Percentiles rank a stretch among this genome's conserved stretches.
Evolutionary conservation across 2,329 filamentous ascomycete species (phyloP).

Genomic region (Ceratocystis albifundus): DNA sequence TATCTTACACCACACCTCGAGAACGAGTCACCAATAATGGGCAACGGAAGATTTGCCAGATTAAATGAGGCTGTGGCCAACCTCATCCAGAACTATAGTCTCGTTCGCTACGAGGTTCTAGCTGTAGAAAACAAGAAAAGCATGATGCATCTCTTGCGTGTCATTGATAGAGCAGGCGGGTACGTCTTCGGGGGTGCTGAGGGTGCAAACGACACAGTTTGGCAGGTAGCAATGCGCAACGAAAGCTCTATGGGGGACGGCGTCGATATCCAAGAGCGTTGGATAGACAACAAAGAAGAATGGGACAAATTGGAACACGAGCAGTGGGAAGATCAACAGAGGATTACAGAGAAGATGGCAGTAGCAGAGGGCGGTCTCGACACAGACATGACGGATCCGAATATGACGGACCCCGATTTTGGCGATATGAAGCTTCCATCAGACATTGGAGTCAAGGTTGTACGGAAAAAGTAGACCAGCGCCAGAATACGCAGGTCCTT

Average conservation of each 20-base stretch:
- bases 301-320: slow-evolving; percentile 70
- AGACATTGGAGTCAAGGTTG: slow-evolving; percentile 59
- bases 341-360: slow-evolving; percentile 29
- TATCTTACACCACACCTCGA: slow-evolving; percentile 74
- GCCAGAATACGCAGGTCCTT: background rate
- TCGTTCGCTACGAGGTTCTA: slow-evolving; percentile 85
- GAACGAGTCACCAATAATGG: slow-evolving; percentile 59
- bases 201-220: slow-evolving; percentile 90
- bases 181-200: slow-evolving; percentile 87
- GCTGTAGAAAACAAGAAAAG: slow-evolving; percentile 94
- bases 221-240: slow-evolving; percentile 85
- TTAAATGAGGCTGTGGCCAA: slow-evolving; percentile 79
- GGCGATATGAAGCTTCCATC: slow-evolving; percentile 42
- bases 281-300: slow-evolving; percentile 81
- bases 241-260: slow-evolving; percentile 66
- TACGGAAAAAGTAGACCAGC: slow-evolving; percentile 50
- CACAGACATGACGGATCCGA: slow-evolving; percentile 24
- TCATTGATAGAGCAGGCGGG: slow-evolving; percentile 83
- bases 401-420: slow-evolving; percentile 36
- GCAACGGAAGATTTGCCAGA: slow-evolving; percentile 64
- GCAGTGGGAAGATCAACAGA: slow-evolving; percentile 64
- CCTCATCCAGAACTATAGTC: slow-evolving; percentile 76
- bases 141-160: slow-evolving; percentile 82
- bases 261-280: slow-evolving; percentile 85
- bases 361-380: slow-evolving; percentile 27